Evolutionary conservation across 345 rosid genomes (phyloP).

Genomic region (Eutrema heterophyllum): DNA sequence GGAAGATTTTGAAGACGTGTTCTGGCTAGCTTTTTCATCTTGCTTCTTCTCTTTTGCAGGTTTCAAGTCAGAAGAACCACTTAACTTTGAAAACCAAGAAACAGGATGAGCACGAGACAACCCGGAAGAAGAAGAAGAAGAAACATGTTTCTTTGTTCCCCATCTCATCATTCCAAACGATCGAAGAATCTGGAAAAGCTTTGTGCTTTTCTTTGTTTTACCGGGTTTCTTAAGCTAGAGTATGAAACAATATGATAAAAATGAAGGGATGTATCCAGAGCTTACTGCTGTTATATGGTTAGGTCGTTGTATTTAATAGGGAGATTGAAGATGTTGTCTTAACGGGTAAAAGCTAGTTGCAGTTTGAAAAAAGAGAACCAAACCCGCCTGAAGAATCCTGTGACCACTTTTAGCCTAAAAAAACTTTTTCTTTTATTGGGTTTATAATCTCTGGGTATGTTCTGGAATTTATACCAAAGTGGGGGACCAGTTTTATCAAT

Average conservation of each 20-base stretch:
- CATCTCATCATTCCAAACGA: constrained; percentile 48
- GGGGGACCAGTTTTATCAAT: constrained; percentile 31
- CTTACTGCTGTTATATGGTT: constrained; percentile 22
- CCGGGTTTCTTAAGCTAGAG: neutral
- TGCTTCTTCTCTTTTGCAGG: constrained; percentile 33
- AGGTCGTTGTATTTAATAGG: constrained; percentile 27
- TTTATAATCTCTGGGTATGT: constrained; percentile 17
- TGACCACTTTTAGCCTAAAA: constrained; percentile 21
- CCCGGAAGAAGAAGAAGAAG: constrained; percentile 38
- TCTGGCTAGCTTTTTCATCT: constrained; percentile 29
- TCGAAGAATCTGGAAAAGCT: neutral
- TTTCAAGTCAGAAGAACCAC: constrained; percentile 39
- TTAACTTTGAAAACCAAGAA: constrained; percentile 65
- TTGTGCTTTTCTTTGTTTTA: neutral
- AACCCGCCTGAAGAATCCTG: constrained; percentile 33
- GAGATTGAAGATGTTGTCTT: constrained; percentile 19
- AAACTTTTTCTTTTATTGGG: constrained; percentile 11
- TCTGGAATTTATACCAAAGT: constrained; percentile 26
- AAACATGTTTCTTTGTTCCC: constrained; percentile 46
- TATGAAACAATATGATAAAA: constrained; percentile 2
- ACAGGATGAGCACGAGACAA: constrained; percentile 42
- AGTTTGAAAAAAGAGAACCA: constrained; percentile 32
- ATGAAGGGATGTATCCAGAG: constrained; percentile 19
- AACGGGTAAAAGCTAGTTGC: constrained; percentile 23
- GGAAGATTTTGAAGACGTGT: constrained; percentile 26